These are phyloP conservation scores for Collybia sp. DNA, from an alignment of 768 basidiomycete genomes.

Conservation along the genomic window DNA sequence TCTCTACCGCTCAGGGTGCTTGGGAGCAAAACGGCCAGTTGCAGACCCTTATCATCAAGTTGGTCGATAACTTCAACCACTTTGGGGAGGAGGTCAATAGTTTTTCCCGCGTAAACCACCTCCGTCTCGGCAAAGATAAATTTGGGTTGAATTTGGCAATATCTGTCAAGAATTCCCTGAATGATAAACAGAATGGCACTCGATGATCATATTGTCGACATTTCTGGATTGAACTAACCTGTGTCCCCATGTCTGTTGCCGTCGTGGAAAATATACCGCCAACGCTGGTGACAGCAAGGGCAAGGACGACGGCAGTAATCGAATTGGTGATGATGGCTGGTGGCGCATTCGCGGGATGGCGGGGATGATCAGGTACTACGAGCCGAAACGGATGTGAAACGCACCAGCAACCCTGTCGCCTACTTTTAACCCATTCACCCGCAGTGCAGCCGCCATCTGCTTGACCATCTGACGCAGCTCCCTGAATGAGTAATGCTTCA, in stretches of 20 bases:
- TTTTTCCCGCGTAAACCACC: slow-evolving; percentile 59
- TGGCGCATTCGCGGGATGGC: too few relatives aligned
- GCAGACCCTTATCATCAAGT: slow-evolving; percentile 43
- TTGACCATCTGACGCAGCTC: slow-evolving; percentile 52
- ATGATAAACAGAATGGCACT: too few relatives aligned
- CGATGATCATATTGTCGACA: not conserved
- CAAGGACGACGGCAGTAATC: slow-evolving; percentile 52
- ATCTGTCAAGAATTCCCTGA: slow-evolving; percentile 45
- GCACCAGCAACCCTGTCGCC: slow-evolving; percentile 70
- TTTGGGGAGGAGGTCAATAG: slow-evolving; percentile 49
- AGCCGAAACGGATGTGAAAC: slow-evolving; percentile 3
- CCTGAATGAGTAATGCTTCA: slow-evolving; percentile 46
- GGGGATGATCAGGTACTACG: not conserved
- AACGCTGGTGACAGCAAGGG: slow-evolving; percentile 59
- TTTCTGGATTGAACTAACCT: slow-evolving; percentile 24
- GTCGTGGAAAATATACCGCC: slow-evolving; percentile 70
- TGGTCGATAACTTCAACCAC: slow-evolving; percentile 47
- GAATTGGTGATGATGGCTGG: slow-evolving; percentile 65
- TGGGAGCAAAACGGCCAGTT: slow-evolving; percentile 53
- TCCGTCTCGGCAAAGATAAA: slow-evolving; percentile 68
- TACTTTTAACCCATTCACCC: slow-evolving; percentile 46
- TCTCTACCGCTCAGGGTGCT: slow-evolving; percentile 48
- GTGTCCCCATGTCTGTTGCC: slow-evolving; percentile 70
- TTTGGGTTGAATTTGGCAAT: slow-evolving; percentile 68
- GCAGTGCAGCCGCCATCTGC: slow-evolving; percentile 54